phyloP scores from a whole-genome alignment of 2,329 filamentous ascomycete genomes.

The Pseudogymnoascus sp. region DNA sequence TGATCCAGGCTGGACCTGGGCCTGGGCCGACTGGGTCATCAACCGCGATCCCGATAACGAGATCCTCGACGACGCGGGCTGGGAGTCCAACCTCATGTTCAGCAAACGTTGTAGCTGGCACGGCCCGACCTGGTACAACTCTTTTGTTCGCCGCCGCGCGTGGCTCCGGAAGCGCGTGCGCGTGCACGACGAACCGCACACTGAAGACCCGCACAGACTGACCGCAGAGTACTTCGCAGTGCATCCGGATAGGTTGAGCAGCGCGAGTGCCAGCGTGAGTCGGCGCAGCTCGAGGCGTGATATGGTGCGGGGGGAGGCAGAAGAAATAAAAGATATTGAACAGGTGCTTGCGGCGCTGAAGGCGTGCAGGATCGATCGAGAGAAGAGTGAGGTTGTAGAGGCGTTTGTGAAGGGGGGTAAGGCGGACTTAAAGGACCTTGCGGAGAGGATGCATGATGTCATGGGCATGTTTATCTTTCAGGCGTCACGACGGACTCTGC shows the following conservation, averaged over 20 bases:
- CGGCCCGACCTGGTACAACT: constrained; percentile 84
- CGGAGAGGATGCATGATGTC: constrained; percentile 73
- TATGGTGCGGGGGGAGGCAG: constrained; percentile 39
- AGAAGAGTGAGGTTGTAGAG: constrained; percentile 79
- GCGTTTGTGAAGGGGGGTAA: constrained; percentile 73
- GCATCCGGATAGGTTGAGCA: constrained; percentile 45
- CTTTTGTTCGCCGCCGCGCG: constrained; percentile 81
- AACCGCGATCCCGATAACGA: constrained; percentile 54
- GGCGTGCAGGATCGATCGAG: constrained; percentile 71
- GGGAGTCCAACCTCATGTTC: constrained; percentile 95
- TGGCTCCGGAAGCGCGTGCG: constrained; percentile 81
- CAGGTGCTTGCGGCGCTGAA: constrained; percentile 63
- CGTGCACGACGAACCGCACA: constrained; percentile 33
- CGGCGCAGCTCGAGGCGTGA: constrained; percentile 13
- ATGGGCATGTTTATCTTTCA: constrained; percentile 88
- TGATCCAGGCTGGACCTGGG: constrained; percentile 94
- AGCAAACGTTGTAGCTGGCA: constrained; percentile 74
- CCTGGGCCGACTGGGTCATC: constrained; percentile 58
- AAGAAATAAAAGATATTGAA: constrained; percentile 52
- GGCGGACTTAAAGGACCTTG: constrained; percentile 69
- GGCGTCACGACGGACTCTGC: constrained; percentile 69
- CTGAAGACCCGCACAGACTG: constrained; percentile 55
- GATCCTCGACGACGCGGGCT: constrained; percentile 81
- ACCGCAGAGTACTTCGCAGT: constrained; percentile 77
- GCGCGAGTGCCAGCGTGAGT: constrained; percentile 20